Base-by-base conservation (phyloP, 2,329 filamentous ascomycete genomes). In the Setomelanomma holmii region DNA sequence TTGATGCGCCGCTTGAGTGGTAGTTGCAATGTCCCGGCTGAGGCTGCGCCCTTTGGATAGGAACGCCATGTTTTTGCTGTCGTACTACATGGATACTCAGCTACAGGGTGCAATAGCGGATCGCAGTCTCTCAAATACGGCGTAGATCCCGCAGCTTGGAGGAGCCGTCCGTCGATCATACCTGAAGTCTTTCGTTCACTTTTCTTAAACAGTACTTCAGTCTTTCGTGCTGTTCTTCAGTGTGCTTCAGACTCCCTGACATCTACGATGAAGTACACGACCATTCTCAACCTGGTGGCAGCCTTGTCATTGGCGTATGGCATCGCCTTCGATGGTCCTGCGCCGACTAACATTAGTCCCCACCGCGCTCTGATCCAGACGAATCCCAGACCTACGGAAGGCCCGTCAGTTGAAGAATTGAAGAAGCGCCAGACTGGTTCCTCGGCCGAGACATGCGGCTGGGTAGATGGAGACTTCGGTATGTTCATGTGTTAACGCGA, bases 391-490 rank as follows among this genome's bases (percentile, higher is more conserved):
- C 64, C 67, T n/a, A 69, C 68, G 0, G 53, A 59, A 40, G 58
- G 53, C 12, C 66, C 67, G n/a, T 58, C 61, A 11, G 27, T 55
- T 5, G 39, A 48, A 10, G 60, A 69, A 38, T 44, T 68, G 19
- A 48, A 34, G 20, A 65, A 51, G 34, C 53, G 63, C 17, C 63
- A 64, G 53, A 40, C 36, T 5, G 49, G 54, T 27, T 16, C 43
- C 4, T n/a, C 17, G 24, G 46, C 54, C 1, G 58, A 64, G 36
- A 66, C 59, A n/a, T 69, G 67, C 45, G 67, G 66, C 11, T 69
- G 64, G 64, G 27, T 66, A 1, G 58, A 67, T 45, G 60, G 55
- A 4, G 47, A 61, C 22, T 51, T 51, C 10, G 53, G 64, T 69
- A 61, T 12, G 54, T 53, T 27, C 3, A 10, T 11, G 23, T 5